Base-by-base conservation (phyloP, 1,139 yeast species). In the Taphrina confusa region DNA sequence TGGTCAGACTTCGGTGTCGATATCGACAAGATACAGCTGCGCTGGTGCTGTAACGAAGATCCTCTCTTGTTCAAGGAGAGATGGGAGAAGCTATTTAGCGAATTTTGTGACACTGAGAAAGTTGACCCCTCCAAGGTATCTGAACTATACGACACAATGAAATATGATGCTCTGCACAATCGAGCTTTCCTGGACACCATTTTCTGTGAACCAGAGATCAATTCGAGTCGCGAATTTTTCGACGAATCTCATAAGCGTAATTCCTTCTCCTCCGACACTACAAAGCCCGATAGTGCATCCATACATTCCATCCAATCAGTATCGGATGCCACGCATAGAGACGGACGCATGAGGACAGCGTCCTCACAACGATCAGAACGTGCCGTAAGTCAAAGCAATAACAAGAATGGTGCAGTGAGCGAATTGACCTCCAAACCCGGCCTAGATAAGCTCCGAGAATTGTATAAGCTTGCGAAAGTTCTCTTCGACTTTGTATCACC, bases 21-120 rank as follows among this genome's bases (percentile, higher is more conserved):
- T 67, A 88, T 87, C 14, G 76, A 79, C 44, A 74, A 75, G 4
- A 83, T 90, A 74, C 97, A 91, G 72, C 73, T 79, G 12, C 78
- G 82, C 60, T 94, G 99, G 99, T 94, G 99, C 71, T 91, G 97
- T 74, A 94, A 90, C 27, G 99, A 94, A 72, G 97, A 92, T 71
- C 92, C 98, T 1, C 75, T 80, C 64, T 74, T 94, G 64, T 92
- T 94, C 74, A 84, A 83, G 66, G 99, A 94, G 75, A 81, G 99
- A 70, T 94, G 99, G 99, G 97, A 92, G 68, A 94, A 94, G 72
- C 77, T 94, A 55, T 94, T 94, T 73, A 87, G 83, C 67, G 99
- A 94, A 72, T 94, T 94, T 74, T 83, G 85, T 33, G 83, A 88
- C 55, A 95, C 90, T 52, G 99, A 94, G 67, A 94, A 94, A 73